A percentile compares a stretch with the other conserved stretches of the same genome.
Conservation (phyloP, 1,284 basidiomycete genomes). For the Trichosporon asahii region DNA sequence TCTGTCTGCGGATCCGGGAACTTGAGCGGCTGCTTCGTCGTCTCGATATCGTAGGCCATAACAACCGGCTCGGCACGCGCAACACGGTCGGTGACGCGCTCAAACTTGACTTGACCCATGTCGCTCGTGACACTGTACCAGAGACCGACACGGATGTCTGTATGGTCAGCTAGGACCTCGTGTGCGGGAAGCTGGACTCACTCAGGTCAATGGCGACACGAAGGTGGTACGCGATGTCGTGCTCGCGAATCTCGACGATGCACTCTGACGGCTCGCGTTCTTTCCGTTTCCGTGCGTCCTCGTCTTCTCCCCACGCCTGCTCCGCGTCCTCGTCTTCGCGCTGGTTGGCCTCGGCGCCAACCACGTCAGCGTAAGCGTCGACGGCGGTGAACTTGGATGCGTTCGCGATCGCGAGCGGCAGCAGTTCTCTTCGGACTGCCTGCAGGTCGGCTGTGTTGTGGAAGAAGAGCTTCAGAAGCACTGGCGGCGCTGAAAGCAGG, state of each 20-base stretch:
- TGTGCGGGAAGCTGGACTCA: conserved; percentile 34
- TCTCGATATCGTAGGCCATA: conserved; percentile 99
- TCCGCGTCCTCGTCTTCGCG: conserved; percentile 54
- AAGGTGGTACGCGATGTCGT: conserved; percentile 95
- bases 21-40: conserved; percentile 95
- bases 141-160: conserved; percentile 88
- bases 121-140: conserved; percentile 91
- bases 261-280: conserved; percentile 75
- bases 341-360: conserved; percentile 62
- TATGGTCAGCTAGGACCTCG: neutral
- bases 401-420: conserved; percentile 85
- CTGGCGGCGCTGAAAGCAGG: conserved; percentile 81
- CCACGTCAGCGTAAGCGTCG: conserved; percentile 97
- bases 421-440: conserved; percentile 77
- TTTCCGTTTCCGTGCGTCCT: conserved; percentile 52
- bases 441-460: conserved; percentile 90
- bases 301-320: conserved; percentile 59
- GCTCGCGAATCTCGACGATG: conserved; percentile 92
- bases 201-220: conserved; percentile 96
- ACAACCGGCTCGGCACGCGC: conserved; percentile 99
- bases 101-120: conserved; percentile 75
- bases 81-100: conserved; percentile 73
- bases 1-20: conserved; percentile 95
- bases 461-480: conserved; percentile 86
- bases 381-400: conserved; percentile 91